Base-by-base conservation (phyloP, 768 basidiomycete genomes). In the Xerocomellus chrysenteron region DNA sequence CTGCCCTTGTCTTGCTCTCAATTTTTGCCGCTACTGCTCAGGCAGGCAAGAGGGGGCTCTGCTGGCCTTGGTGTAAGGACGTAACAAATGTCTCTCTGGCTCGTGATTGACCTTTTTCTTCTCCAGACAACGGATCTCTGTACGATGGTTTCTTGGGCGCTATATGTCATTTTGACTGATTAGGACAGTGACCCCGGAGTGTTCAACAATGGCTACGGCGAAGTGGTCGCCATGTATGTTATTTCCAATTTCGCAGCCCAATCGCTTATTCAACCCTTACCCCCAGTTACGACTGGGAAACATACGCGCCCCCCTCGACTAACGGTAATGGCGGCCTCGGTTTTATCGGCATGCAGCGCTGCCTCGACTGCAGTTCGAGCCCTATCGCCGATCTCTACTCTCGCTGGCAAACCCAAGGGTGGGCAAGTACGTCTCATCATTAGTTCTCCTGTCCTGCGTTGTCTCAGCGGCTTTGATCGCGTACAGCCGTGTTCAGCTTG, bases 291-390 rank as follows among this genome's bases (percentile, higher is more conserved):
- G 74, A 75, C 56, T 75, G 67, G 37, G 74, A 76, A 52, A 76
- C 75, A 16, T 71, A 66, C 40, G 36, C 56, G 10, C 74, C 74
- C 6, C 62, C 68, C 5, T 75, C 74, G 33, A 67, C 66, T 13
- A 74, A 74, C 42, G 75, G 74, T 1, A 62, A 59, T 6, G 74
- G 74, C 2, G 74, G 75, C 9, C 70, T 75, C 12, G 66, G 63
- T 5, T 75, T 76, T 59, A 73, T 75, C 6, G 74, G 74, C 12
- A 76, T 68, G 74, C 75, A 75, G 51, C 73, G 70, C 10, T 76
- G 73, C 52, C 47, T 64, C 6, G 73, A 76, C 43, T 75, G 74
- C n/a, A 52, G 21, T 52, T 75, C 74, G 8, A 75, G 74, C 30
- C 74, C 74, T 3, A 65, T 75, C 11, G 61, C 58, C 5, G 54